Conservation (phyloP, 2,329 filamentous ascomycete genomes). For the Penicillium sp. region DNA sequence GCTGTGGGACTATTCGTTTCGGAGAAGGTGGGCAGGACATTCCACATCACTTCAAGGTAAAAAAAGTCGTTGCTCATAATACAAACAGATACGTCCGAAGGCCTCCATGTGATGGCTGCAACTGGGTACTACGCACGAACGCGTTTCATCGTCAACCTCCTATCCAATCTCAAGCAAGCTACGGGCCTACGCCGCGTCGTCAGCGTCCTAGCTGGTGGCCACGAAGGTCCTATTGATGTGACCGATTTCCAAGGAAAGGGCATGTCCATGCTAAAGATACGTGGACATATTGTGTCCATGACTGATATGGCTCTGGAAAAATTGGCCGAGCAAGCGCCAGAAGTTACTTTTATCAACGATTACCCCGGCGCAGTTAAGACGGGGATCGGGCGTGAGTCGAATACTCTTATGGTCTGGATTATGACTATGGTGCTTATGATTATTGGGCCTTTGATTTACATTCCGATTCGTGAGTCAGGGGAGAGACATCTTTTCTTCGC, state of each 20-base stretch:
- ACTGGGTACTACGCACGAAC: slow-evolving; percentile 52
- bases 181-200: slow-evolving; percentile 46
- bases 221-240: slow-evolving; percentile 44
- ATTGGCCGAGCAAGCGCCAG: slow-evolving; percentile 41
- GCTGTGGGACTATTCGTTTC: slow-evolving; percentile 39
- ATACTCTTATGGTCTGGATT: background rate
- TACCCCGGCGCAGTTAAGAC: slow-evolving; percentile 44
- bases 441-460: slow-evolving; percentile 19
- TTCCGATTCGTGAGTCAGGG: slow-evolving; percentile 33
- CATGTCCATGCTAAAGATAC: slow-evolving; percentile 34
- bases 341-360: slow-evolving; percentile 43
- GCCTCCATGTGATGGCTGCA: slow-evolving; percentile 45
- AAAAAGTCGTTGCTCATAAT: background rate
- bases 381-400: slow-evolving; percentile 25
- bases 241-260: slow-evolving; percentile 41
- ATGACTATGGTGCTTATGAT: slow-evolving; percentile 22
- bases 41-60: background rate
- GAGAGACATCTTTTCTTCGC: slow-evolving; percentile 40
- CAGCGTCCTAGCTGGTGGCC: slow-evolving; percentile 47
- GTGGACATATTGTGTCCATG: slow-evolving; percentile 42
- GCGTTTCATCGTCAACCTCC: slow-evolving; percentile 50
- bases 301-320: slow-evolving; percentile 44
- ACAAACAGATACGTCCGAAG: slow-evolving; percentile 48
- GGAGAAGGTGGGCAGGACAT: slow-evolving; percentile 14
- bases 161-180: slow-evolving; percentile 47